phyloP scores from a whole-genome alignment of 345 rosid species.

The Arabis alpina region DNA sequence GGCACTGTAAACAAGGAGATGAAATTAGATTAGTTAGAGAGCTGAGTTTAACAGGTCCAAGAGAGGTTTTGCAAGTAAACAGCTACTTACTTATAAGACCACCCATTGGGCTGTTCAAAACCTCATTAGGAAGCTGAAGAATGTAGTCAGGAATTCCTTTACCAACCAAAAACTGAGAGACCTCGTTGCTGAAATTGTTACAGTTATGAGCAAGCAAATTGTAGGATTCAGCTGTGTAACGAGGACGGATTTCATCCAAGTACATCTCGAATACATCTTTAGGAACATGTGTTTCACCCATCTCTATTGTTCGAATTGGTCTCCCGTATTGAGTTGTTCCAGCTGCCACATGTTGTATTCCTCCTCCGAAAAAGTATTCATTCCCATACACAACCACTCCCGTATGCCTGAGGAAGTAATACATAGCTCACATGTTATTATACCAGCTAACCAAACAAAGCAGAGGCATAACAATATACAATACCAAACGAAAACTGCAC shows the following conservation, averaged over 20 bases:
- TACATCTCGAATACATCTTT: conserved; percentile 90
- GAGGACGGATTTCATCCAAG: conserved; percentile 81
- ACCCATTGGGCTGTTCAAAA: conserved; percentile 95
- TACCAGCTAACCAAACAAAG: neutral
- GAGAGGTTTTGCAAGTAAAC: neutral
- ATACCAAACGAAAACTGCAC: neutral
- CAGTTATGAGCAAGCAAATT: conserved; percentile 86
- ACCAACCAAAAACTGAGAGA: conserved; percentile 89
- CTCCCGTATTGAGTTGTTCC: conserved; percentile 83
- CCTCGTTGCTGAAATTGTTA: conserved; percentile 92
- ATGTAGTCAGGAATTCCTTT: conserved; percentile 80
- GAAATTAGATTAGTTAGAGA: neutral
- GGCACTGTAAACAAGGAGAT: conserved; percentile 66
- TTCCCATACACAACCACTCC: conserved; percentile 81
- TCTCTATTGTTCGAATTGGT: conserved; percentile 66
- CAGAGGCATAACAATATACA: neutral
- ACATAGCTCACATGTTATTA: conserved; percentile 13
- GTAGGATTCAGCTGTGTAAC: conserved; percentile 85
- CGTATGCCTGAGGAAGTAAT: conserved; percentile 70
- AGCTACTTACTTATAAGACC: conserved; percentile 72
- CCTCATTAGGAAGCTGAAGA: conserved; percentile 84
- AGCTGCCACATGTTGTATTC: conserved; percentile 68
- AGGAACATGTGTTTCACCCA: conserved; percentile 86
- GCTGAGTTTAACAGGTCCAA: neutral
- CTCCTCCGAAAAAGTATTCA: conserved; percentile 91